Base-by-base conservation (phyloP, 139 green algal species). In the Trebouxia sp. region DNA sequence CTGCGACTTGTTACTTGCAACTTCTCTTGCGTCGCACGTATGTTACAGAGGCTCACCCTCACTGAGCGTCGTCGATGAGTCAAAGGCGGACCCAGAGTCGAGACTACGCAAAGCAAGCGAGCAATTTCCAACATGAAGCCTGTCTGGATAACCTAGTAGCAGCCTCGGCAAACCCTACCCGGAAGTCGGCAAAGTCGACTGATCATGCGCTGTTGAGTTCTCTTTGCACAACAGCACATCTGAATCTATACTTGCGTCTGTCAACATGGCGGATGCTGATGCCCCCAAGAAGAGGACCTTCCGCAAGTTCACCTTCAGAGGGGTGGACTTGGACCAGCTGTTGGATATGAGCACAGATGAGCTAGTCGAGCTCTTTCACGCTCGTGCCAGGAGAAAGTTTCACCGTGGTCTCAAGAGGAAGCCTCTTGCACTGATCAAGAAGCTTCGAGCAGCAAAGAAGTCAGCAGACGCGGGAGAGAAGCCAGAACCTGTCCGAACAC, bases 291-390 rank as follows among this genome's bases (percentile, higher is more conserved):
- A 74, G 87, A 83, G 93, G 5, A 95, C 94, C 32, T 98, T 98
- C 90, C 84, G 88, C 39, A 98, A 96, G 91, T 98, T 96, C 84
- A 89, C 89, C 15, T 94, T 91, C 91, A 85, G 92, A 24, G 96
- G 97, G 58, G 95, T 99, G 80, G 97, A 99, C 89, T 90, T 99
- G 83, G 97, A 99, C 78, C 90, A 98, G 88, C 94, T 99, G 56
- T 91, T 99, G 82, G 97, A 99, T 88, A 94, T 99, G 91, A 92
- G 76, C 80, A 96, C 88, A 48, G 94, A 98, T 80, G 90, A 97
- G 81, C 88, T 98, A 30, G 90, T 98, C 41, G 87, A 95, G 70
- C 87, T 98, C 14, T 94, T 97, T 85, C 76, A 86, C 65, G 91
- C 94, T 14, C 88, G 75, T 20, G 51, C 38, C 10, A 62, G 32